Base-by-base conservation (phyloP, 139 green algal genomes). In the Cymbomonas tetramitiformis region DNA sequence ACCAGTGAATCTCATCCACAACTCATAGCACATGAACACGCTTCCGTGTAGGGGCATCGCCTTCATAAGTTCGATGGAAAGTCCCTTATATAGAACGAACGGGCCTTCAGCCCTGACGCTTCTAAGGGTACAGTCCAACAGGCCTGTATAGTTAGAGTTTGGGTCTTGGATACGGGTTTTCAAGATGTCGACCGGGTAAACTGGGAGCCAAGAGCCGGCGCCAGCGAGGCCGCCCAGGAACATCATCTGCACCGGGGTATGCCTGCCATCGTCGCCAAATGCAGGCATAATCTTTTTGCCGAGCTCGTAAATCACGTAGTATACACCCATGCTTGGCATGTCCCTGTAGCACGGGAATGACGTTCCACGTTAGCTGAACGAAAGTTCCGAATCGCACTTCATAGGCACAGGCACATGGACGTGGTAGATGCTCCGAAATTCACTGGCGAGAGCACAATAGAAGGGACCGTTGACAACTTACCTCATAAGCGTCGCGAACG, bases 161-260 rank as follows among this genome's bases (percentile, higher is more conserved):
- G 18, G 46, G 10, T 36, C 7, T 8, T 43, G 24, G 30, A 62
- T 38, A 8, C 55, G 55, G 15, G 55, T 71, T 39, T 71, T 70
- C 38, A 38, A n/a, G 10, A 62, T 39, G 46, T 62, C 55, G 24
- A 62, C 6, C 9, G 55, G 55, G 21, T 39, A 43, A 15, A 43
- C 36, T 12, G 36, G 36, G 12, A 43, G 15, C 36, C 36, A 43
- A 12, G 36, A 43, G 36, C 36, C 15, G 12, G 36, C 36, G 36
- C 36, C 36, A 15, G 36, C 36, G 12, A 43, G 15, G 15, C 12
- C 36, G 36, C 36, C 36, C 36, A 15, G 12, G 36, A 43, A 43
- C 36, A 43, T 43, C 36, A 43, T 43, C 36, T 43, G 36, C 36
- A 12, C 12, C 15, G 36, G 36, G 12, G 36, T 15, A 15, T 43